Evolutionary conservation across 768 basidiomycete species (phyloP).

Genomic region (Suillus discolor): DNA sequence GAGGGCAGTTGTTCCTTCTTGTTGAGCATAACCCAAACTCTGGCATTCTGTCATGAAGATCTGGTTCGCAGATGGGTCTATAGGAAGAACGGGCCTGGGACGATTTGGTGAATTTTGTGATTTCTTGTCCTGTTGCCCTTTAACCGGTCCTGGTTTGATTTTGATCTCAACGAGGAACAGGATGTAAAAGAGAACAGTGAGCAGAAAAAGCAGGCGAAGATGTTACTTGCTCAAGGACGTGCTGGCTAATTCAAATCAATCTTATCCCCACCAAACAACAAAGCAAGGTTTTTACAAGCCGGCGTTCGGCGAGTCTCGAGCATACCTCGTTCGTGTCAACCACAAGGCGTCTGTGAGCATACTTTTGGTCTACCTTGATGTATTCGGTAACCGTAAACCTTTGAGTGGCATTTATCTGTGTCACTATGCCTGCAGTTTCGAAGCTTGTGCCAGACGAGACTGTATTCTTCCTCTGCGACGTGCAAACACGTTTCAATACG

Average conservation of each 20-base stretch:
- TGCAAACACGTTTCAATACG: no score
- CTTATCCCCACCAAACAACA: not conserved
- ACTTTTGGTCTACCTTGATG: not conserved
- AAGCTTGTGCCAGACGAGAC: constrained; percentile 43
- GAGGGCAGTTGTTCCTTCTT: not conserved
- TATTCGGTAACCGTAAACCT: not conserved
- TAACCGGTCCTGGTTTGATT: not conserved
- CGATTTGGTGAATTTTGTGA: not conserved
- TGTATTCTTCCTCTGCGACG: no score
- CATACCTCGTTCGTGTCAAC: not conserved
- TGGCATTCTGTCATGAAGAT: not conserved
- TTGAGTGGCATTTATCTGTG: not conserved
- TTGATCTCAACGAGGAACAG: not conserved
- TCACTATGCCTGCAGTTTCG: constrained; percentile 29
- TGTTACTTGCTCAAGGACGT: not conserved
- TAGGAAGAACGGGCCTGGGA: not conserved
- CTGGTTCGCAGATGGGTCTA: not conserved
- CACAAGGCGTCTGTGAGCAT: not conserved
- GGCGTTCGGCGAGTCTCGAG: not conserved
- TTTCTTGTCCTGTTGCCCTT: not conserved
- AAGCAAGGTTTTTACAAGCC: not conserved
- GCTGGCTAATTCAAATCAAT: not conserved
- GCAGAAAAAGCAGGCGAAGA: not conserved
- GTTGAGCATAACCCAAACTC: not conserved
- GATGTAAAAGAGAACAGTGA: not conserved